phyloP scores from a whole-genome alignment of 2,329 filamentous ascomycete genomes.

The Ophiostoma sp. region DNA sequence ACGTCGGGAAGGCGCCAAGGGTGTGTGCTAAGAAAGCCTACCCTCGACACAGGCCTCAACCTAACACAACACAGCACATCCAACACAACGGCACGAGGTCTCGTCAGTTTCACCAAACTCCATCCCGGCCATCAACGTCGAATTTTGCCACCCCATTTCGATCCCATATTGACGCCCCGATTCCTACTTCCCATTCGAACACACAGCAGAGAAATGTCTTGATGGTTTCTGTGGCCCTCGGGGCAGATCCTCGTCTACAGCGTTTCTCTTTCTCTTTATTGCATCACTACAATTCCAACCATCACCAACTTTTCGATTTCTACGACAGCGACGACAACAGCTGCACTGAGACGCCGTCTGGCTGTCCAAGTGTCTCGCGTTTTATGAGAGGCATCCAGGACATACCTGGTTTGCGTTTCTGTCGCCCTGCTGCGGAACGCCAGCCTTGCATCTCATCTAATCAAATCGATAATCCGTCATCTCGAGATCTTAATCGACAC shows the following conservation, averaged over 20 bases:
- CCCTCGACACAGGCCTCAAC: neutral
- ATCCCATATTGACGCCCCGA: neutral
- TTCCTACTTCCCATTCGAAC: neutral
- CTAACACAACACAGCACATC: neutral
- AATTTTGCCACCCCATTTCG: slow-evolving; percentile 3
- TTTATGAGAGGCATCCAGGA: neutral
- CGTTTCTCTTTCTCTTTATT: neutral
- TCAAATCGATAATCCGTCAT: neutral
- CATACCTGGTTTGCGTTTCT: neutral
- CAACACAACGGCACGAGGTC: neutral
- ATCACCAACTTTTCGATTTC: neutral
- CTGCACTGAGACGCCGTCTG: neutral
- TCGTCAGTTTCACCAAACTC: neutral
- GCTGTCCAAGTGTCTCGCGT: neutral
- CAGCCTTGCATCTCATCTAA: neutral
- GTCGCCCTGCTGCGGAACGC: neutral
- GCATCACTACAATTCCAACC: neutral
- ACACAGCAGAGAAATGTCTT: slow-evolving; percentile 12
- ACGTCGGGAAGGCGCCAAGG: slow-evolving; percentile 9
- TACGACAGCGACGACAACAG: neutral
- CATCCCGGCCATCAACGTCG: neutral
- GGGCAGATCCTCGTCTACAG: slow-evolving; percentile 8
- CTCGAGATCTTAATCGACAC: neutral
- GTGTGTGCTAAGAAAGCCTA: neutral
- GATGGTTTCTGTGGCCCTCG: slow-evolving; percentile 12